phyloP scores from a whole-genome alignment of 2,329 filamentous ascomycete genomes.

The Ophiostoma ulmi region DNA sequence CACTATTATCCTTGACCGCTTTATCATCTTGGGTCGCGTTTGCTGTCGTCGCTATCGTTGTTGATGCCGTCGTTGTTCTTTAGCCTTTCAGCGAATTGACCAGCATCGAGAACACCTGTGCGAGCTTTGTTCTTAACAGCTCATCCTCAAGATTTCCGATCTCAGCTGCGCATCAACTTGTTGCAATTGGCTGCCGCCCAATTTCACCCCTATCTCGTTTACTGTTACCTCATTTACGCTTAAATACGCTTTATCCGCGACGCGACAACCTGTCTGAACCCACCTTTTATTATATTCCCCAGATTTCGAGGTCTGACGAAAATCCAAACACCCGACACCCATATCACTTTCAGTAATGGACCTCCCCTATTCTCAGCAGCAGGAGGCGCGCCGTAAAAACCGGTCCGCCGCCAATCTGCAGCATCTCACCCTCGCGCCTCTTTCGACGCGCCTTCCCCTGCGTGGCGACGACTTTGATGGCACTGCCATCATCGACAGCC shows the following conservation, averaged over 20 bases:
- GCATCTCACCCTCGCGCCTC: slow-evolving; percentile 58
- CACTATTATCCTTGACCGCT: neutral
- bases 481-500: slow-evolving; percentile 17
- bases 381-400: slow-evolving; percentile 53
- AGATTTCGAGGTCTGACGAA: neutral
- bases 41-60: neutral
- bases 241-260: neutral
- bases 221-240: neutral
- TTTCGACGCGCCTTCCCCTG: slow-evolving; percentile 57
- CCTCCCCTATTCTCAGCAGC: slow-evolving; percentile 56
- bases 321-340: neutral
- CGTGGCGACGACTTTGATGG: slow-evolving; percentile 43
- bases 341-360: slow-evolving; percentile 44
- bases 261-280: neutral
- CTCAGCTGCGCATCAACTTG: neutral
- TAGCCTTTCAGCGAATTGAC: neutral
- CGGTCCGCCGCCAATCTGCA: slow-evolving; percentile 55
- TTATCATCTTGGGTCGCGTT: neutral
- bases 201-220: neutral
- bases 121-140: neutral
- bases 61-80: neutral
- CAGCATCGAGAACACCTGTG: neutral
- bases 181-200: slow-evolving; percentile 1
- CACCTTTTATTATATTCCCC: neutral
- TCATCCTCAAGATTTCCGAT: neutral